Evolutionary conservation across 2,329 filamentous ascomycete species (phyloP).

Genomic region (Penicillium sp.): DNA sequence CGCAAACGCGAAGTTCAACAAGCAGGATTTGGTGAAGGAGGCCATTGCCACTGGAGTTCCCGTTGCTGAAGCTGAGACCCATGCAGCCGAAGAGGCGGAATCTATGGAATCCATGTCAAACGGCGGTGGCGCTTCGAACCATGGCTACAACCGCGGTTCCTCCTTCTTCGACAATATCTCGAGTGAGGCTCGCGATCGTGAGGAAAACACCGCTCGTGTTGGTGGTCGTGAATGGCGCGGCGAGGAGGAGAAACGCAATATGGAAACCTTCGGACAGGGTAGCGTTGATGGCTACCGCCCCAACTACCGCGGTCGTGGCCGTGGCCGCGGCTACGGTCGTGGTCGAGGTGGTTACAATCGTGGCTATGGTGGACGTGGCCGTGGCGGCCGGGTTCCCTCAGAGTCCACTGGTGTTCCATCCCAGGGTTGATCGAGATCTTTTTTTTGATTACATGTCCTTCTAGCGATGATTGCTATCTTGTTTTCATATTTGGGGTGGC

Average conservation of each 20-base stretch:
- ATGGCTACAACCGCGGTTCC: slow-evolving; percentile 77
- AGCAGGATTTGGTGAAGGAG: slow-evolving; percentile 84
- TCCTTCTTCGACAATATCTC: slow-evolving; percentile 99
- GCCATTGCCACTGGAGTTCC: slow-evolving; percentile 78
- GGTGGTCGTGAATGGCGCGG: slow-evolving; percentile 84
- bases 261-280: slow-evolving; percentile 96
- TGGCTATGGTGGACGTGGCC: slow-evolving; percentile 40
- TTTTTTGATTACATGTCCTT: slow-evolving; percentile 16
- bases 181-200: slow-evolving; percentile 85
- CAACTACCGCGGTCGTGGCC: slow-evolving; percentile 65
- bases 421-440: slow-evolving; percentile 26
- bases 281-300: slow-evolving; percentile 89
- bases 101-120: slow-evolving; percentile 49
- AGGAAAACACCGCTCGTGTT: slow-evolving; percentile 66
- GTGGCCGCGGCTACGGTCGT: slow-evolving; percentile 51
- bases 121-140: slow-evolving; percentile 34
- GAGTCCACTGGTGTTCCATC: slow-evolving; percentile 43
- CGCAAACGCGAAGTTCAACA: slow-evolving; percentile 85
- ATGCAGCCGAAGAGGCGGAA: slow-evolving; percentile 43
- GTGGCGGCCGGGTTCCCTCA: slow-evolving; percentile 42
- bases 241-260: slow-evolving; percentile 91
- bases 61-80: slow-evolving; percentile 53
- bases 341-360: slow-evolving; percentile 52
- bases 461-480: slow-evolving; percentile 24
- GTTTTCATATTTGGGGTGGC: slow-evolving; percentile 24